Base-by-base conservation (phyloP, 1,284 basidiomycete genomes). In the Fomitiporia mediterranea region DNA sequence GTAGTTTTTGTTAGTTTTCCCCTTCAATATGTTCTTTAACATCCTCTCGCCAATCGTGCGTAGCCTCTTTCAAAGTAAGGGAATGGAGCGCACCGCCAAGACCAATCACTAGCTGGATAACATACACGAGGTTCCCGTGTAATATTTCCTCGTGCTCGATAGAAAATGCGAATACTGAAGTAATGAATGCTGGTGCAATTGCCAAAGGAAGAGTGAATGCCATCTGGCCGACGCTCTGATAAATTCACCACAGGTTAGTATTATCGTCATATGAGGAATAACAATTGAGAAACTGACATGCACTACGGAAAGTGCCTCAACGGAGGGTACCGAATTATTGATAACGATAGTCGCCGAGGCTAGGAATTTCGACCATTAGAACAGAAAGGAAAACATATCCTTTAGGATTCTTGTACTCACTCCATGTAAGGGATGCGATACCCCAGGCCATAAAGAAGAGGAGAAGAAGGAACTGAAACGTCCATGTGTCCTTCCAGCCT, bases 111-210 rank as follows among this genome's bases (percentile, higher is more conserved):
- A 28, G n/a, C 13, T 4, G 37, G 17, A 56, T 37, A n/a, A 59
- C 27, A 39, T 44, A 59, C 27, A 56, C 56, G 4, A 59, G 47
- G 35, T 59, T 51, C 7, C 57, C 57, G 1, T 43, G 34, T 6
- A 53, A 28, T 9, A 59, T 52, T 23, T 37, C 30, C n/a, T 42
- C 59, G n/a, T n/a, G n/a, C 23, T 55, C 54, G 17, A 62, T 51
- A 7, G 63, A 65, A 39, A 50, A 60, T 13, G 63, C 63, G 35
- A 63, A 64, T 3, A 61, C 32, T 8, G 63, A 64, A 13, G 59
- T 64, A 0, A 59, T 58, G 32, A 60, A 53, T 3, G 61, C 63
- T 11, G 63, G 63, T 2, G 61, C 54, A 17, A 64, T 37, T 19
- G 61, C 60, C 52, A 62, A 57, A 5, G 61, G 61, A 28, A 63